Percentiles rank a stretch among this genome's conserved stretches.
Evolutionary conservation across 768 basidiomycete species (phyloP).

Genomic region (Termitomyces sp.): DNA sequence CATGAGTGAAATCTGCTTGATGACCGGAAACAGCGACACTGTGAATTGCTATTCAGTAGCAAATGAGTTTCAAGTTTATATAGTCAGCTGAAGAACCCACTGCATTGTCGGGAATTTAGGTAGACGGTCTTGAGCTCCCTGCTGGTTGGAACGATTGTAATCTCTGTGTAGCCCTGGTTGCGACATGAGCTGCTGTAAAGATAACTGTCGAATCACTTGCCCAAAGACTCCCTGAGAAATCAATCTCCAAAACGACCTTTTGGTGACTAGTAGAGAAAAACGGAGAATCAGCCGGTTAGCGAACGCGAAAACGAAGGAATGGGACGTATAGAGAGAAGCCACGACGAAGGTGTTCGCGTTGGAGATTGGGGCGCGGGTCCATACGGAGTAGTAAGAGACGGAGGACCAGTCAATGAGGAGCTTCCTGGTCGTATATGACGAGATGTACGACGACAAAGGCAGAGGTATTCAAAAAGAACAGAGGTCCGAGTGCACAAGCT

Average conservation of each 20-base stretch:
- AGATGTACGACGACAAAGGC: constrained; percentile 3
- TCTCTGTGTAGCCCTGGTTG: constrained; percentile 84
- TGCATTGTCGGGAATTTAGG: constrained; percentile 84
- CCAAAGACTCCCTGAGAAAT: constrained; percentile 84
- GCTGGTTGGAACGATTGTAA: constrained; percentile 79
- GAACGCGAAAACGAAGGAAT: constrained; percentile 21
- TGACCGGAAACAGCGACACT: constrained; percentile 68
- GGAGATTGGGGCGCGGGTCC: constrained; percentile 52
- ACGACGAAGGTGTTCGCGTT: constrained; percentile 74
- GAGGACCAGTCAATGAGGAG: constrained; percentile 20
- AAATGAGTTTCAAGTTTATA: constrained; percentile 10
- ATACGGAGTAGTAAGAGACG: constrained; percentile 22
- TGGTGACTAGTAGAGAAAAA: constrained; percentile 84
- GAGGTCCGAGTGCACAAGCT: constrained; percentile 9
- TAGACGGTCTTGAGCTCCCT: constrained; percentile 77
- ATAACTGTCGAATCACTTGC: constrained; percentile 35
- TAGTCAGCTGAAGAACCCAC: constrained; percentile 38
- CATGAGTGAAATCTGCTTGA: constrained; percentile 70
- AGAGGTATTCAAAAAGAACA: constrained; percentile 8
- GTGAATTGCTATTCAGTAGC: constrained; percentile 50
- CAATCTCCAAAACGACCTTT: constrained; percentile 91
- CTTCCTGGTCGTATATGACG: constrained; percentile 15
- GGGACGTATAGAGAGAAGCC: constrained; percentile 87
- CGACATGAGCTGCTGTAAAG: constrained; percentile 15
- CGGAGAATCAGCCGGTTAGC: constrained; percentile 33